Conservation (phyloP, 1,139 yeast genomes). For the Magnusiomyces fungicola region DNA sequence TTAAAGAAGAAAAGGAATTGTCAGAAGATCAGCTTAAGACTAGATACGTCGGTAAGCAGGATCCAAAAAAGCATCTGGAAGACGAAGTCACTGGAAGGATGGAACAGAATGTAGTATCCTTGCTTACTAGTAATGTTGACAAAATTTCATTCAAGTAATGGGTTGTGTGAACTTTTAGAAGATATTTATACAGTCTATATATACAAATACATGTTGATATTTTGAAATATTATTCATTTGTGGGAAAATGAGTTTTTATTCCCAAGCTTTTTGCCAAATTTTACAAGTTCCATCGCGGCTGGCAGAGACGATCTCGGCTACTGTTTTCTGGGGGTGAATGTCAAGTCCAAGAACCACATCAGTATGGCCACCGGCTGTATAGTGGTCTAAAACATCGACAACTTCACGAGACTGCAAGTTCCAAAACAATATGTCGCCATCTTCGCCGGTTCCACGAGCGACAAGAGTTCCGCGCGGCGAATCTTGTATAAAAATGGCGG, state of each 20-base stretch:
- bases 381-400: slow-evolving; percentile 34
- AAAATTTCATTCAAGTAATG: slow-evolving; percentile 45
- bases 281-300: slow-evolving; percentile 38
- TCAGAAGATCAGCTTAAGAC: slow-evolving; percentile 86
- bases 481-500: slow-evolving; percentile 28
- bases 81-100: slow-evolving; percentile 81
- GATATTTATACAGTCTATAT: too few relatives aligned
- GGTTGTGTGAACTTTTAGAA: too few relatives aligned
- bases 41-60: slow-evolving; percentile 96
- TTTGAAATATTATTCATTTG: too few relatives aligned
- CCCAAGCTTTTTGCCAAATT: slow-evolving; percentile 31
- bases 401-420: slow-evolving; percentile 61
- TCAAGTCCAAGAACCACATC: slow-evolving; percentile 30
- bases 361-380: slow-evolving; percentile 38
- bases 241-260: too few relatives aligned
- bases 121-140: slow-evolving; percentile 83
- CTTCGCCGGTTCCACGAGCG: slow-evolving; percentile 11
- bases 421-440: slow-evolving; percentile 56
- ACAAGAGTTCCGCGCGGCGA: slow-evolving; percentile 7
- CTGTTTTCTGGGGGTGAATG: slow-evolving; percentile 29
- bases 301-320: slow-evolving; percentile 36
- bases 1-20: slow-evolving; percentile 86
- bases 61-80: slow-evolving; percentile 93
- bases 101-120: slow-evolving; percentile 83
- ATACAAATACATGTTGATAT: too few relatives aligned